Conservation (phyloP, 2,329 filamentous ascomycete genomes). For the Alternaria alternata region DNA sequence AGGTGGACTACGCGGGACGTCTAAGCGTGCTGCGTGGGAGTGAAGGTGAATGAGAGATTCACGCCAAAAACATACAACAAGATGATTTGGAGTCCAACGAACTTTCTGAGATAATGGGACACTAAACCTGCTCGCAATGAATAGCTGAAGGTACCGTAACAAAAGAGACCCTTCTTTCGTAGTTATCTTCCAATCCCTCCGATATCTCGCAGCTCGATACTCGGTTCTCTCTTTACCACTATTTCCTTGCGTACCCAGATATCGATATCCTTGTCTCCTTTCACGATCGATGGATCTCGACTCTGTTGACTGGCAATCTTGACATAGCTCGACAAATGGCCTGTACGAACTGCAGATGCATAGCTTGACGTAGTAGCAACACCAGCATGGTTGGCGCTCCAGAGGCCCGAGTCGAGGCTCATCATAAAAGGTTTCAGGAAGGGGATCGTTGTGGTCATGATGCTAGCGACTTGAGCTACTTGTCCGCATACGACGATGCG, state of each 20-base stretch:
- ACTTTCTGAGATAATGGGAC: not conserved
- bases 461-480: slow-evolving; percentile 11
- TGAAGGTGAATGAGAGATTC: not conserved
- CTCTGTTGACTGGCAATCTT: not conserved
- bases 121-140: not conserved
- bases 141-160: not conserved
- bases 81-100: not conserved
- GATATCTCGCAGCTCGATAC: not conserved
- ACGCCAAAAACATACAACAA: not conserved
- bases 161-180: not conserved
- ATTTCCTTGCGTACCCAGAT: not conserved
- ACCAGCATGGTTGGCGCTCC: not conserved
- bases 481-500: slow-evolving; percentile 10
- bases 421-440: slow-evolving; percentile 18
- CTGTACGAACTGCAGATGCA: not conserved
- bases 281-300: not conserved
- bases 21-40: not conserved
- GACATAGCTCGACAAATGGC: not conserved
- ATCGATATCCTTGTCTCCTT: not conserved
- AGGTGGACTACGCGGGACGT: not conserved
- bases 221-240: not conserved
- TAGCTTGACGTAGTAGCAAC: not conserved
- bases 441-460: slow-evolving; percentile 11
- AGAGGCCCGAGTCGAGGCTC: slow-evolving; percentile 17
- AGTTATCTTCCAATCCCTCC: not conserved